phyloP scores from a whole-genome alignment of 257 asterid species.

The Voacanga thouarsii region DNA sequence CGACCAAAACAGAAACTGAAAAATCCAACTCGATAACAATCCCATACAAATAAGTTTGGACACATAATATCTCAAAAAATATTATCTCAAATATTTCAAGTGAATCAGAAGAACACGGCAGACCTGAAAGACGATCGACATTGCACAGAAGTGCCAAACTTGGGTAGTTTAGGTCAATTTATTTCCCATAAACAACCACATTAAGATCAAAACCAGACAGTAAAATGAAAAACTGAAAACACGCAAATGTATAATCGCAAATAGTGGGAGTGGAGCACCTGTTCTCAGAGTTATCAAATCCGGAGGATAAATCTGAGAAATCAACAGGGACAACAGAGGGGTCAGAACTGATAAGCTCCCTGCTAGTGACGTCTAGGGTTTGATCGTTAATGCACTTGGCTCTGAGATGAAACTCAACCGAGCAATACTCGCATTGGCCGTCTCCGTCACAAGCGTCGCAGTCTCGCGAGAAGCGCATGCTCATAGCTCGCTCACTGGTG shows the following conservation, averaged over 20 bases:
- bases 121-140: neutral
- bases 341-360: constrained; percentile 87
- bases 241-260: neutral
- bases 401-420: constrained; percentile 83
- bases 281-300: constrained; percentile 18
- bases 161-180: neutral
- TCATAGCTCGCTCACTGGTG: constrained; percentile 87
- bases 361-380: constrained; percentile 88
- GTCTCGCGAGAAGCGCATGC: constrained; percentile 95
- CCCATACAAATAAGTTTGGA: neutral
- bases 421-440: constrained; percentile 95
- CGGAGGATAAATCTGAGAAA: constrained; percentile 56
- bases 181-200: neutral
- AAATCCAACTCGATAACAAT: neutral
- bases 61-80: neutral
- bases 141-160: neutral
- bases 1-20: neutral
- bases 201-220: neutral
- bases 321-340: constrained; percentile 87
- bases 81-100: neutral
- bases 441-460: constrained; percentile 99
- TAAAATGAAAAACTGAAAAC: neutral
- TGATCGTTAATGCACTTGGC: constrained; percentile 74
- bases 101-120: neutral
- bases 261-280: neutral